phyloP scores from a whole-genome alignment of 2,329 filamentous ascomycete species.

The Tolypocladium endophyticum region DNA sequence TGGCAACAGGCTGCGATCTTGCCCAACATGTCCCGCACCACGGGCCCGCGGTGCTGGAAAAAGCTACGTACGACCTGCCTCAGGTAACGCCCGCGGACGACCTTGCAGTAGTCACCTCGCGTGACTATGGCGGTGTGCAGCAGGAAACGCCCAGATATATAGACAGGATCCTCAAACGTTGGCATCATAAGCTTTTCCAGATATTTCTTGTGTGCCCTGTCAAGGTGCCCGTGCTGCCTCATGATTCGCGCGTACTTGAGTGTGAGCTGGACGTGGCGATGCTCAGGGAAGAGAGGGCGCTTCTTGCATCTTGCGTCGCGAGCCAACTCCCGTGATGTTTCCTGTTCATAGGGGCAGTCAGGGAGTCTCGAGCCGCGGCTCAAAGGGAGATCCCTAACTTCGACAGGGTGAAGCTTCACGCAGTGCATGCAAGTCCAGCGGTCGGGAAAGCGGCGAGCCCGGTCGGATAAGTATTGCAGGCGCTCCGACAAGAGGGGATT shows the following conservation, averaged over 20 bases:
- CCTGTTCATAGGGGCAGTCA: background rate
- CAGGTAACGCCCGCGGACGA: background rate
- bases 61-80: background rate
- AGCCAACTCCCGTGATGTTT: too few species aligned
- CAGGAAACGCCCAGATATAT: background rate
- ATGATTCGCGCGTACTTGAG: background rate
- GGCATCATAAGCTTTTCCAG: background rate
- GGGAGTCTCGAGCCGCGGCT: background rate
- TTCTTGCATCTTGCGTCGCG: background rate
- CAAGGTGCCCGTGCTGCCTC: background rate
- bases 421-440: background rate
- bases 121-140: background rate
- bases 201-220: background rate
- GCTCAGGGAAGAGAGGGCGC: background rate
- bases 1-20: background rate
- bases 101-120: background rate
- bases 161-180: too few species aligned
- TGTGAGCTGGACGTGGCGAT: background rate
- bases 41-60: background rate
- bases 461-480: background rate
- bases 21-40: background rate
- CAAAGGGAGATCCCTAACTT: background rate
- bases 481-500: background rate
- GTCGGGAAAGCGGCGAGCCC: background rate
- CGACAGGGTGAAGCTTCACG: background rate